These are phyloP conservation scores for Aureobasidium sp. DNA, from an alignment of 2,329 filamentous ascomycete species.

Conservation along the genomic window DNA sequence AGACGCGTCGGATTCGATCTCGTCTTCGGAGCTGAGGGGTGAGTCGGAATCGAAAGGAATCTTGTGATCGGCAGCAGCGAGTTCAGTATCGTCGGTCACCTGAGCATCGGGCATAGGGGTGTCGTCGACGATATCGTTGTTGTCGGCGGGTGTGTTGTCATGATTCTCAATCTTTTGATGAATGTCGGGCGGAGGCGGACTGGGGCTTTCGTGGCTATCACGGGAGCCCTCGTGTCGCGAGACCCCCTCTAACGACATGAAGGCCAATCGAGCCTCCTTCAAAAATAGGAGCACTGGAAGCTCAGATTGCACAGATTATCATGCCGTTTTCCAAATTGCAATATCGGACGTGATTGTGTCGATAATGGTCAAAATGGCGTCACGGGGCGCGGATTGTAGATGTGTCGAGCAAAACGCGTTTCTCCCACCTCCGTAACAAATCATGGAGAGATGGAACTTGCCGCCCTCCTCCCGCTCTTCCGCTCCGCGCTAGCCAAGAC, in stretches of 20 bases:
- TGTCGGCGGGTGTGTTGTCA: background rate
- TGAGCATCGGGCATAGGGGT: background rate
- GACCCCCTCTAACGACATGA: constrained; percentile 24
- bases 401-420: constrained; percentile 6
- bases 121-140: constrained; percentile 7
- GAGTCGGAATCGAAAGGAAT: background rate
- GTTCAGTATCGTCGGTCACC: background rate
- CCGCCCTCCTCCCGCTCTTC: background rate
- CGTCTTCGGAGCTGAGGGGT: background rate
- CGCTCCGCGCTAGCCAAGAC: background rate
- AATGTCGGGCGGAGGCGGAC: constrained; percentile 14
- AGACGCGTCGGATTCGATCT: constrained; percentile 13
- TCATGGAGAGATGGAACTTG: background rate
- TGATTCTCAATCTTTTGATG: background rate
- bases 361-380: constrained; percentile 23
- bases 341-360: constrained; percentile 20
- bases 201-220: constrained; percentile 20
- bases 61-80: background rate
- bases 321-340: constrained; percentile 28
- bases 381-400: constrained; percentile 6
- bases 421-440: background rate
- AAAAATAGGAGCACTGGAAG: constrained; percentile 7
- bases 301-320: constrained; percentile 16
- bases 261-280: background rate
- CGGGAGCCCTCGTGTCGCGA: constrained; percentile 18